phyloP scores from a whole-genome alignment of 805 yeast genomes.

The Tetrapisispora fleetii region DNA sequence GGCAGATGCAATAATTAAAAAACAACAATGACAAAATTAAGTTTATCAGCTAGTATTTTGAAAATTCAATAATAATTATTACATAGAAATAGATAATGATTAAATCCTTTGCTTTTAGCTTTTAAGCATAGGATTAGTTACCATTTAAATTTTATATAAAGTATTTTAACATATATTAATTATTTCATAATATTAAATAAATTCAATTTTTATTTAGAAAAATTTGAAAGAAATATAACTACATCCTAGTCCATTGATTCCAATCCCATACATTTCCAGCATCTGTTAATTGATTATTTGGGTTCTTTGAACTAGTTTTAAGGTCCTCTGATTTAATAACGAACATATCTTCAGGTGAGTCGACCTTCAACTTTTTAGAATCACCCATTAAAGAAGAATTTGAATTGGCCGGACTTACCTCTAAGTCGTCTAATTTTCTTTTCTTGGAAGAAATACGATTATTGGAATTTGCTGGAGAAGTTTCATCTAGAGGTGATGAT shows the following conservation, averaged over 20 bases:
- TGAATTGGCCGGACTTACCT: constrained; percentile 16
- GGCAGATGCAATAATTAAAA: constrained; percentile 24
- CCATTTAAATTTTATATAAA: background rate
- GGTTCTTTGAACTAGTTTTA: constrained; percentile 1
- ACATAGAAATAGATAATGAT: background rate
- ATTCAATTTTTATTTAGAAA: background rate
- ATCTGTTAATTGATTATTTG: background rate
- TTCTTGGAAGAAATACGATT: constrained; percentile 11
- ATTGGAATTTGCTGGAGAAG: background rate
- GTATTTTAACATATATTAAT: background rate
- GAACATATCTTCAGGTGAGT: constrained; percentile 28
- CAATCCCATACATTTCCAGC: constrained; percentile 24
- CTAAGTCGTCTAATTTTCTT: constrained; percentile 20
- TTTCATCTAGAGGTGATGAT: constrained; percentile 1
- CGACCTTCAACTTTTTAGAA: constrained; percentile 26
- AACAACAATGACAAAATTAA: background rate
- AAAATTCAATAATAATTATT: background rate
- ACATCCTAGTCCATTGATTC: constrained; percentile 20
- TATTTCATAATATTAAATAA: constrained; percentile 1
- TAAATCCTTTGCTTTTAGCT: background rate
- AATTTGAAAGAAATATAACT: background rate
- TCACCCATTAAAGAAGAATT: constrained; percentile 25
- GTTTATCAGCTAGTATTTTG: background rate
- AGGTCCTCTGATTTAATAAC: constrained; percentile 8
- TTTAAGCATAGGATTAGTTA: background rate